Evolutionary conservation across 1,139 yeast genomes (phyloP).

Genomic region (Taphrina communis): DNA sequence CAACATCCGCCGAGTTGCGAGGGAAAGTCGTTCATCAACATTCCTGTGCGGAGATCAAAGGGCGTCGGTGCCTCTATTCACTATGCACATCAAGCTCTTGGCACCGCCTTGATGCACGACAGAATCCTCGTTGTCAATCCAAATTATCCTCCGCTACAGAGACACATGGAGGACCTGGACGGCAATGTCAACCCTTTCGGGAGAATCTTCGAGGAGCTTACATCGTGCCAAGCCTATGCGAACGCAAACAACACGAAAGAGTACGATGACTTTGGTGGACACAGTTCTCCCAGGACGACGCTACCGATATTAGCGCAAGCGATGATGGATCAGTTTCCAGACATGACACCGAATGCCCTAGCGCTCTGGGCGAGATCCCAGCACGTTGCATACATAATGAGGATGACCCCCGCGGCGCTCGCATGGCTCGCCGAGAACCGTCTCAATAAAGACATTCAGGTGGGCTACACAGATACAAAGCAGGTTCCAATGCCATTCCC

Average conservation of each 20-base stretch:
- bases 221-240: constrained; percentile 6
- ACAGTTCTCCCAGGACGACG: not conserved
- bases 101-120: not conserved
- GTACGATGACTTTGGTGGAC: not conserved
- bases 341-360: not conserved
- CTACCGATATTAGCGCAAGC: constrained; percentile 1
- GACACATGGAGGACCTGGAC: not conserved
- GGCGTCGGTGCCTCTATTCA: constrained; percentile 4
- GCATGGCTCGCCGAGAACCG: constrained; percentile 2
- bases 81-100: not conserved
- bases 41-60: not conserved
- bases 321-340: constrained; percentile 2
- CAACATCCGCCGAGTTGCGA: constrained; percentile 16
- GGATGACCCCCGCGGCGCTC: not conserved
- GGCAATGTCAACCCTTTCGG: not conserved
- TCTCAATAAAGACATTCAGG: not conserved
- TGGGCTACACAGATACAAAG: not conserved
- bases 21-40: not conserved
- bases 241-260: not conserved
- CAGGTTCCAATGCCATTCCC: constrained; percentile 10
- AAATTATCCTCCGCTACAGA: not conserved
- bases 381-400: constrained; percentile 5
- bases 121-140: not conserved
- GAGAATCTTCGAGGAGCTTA: not conserved
- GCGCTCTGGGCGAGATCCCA: constrained; percentile 1